Percentiles rank a stretch among this genome's conserved stretches.
phyloP scores from a whole-genome alignment of 2,329 filamentous ascomycete genomes.

The Monilinia fructicola region DNA sequence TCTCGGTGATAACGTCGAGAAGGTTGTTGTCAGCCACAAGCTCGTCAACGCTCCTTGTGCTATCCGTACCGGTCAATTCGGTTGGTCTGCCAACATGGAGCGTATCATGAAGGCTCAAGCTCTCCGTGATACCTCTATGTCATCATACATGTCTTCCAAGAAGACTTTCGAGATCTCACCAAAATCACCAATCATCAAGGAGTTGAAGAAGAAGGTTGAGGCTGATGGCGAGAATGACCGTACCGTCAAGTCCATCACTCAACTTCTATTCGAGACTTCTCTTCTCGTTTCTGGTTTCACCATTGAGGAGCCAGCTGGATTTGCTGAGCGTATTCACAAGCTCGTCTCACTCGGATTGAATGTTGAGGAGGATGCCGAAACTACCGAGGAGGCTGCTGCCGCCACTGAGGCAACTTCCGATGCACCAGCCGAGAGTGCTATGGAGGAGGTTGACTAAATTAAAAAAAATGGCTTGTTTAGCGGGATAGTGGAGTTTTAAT shows the following conservation, averaged over 20 bases:
- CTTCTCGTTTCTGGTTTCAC: constrained; percentile 99
- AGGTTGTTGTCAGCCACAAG: constrained; percentile 99
- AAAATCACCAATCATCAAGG: constrained; percentile 95
- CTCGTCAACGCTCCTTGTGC: constrained; percentile 90
- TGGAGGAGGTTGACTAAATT: constrained; percentile 98
- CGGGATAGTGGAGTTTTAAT: constrained; percentile 38
- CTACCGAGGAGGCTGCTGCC: constrained; percentile 59
- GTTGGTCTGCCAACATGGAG: constrained; percentile 99
- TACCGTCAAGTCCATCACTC: constrained; percentile 98
- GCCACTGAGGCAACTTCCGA: constrained; percentile 60
- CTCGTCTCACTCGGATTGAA: constrained; percentile 96
- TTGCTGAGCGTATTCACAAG: constrained; percentile 99
- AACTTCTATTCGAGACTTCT: constrained; percentile 98
- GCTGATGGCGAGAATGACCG: constrained; percentile 96
- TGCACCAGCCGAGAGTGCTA: constrained; percentile 69
- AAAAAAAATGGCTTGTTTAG: constrained; percentile 26
- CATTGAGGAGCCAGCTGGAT: constrained; percentile 96
- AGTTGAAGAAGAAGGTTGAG: constrained; percentile 99
- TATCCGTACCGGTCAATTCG: constrained; percentile 99
- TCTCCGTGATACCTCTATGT: constrained; percentile 99
- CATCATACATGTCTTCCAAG: constrained; percentile 99
- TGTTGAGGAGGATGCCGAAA: constrained; percentile 90
- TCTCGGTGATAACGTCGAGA: constrained; percentile 98
- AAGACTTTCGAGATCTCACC: constrained; percentile 99
- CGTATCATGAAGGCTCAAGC: constrained; percentile 99